Evolutionary conservation across 495 filamentous ascomycete species (phyloP).

Genomic region (Schizothecium vesticola): DNA sequence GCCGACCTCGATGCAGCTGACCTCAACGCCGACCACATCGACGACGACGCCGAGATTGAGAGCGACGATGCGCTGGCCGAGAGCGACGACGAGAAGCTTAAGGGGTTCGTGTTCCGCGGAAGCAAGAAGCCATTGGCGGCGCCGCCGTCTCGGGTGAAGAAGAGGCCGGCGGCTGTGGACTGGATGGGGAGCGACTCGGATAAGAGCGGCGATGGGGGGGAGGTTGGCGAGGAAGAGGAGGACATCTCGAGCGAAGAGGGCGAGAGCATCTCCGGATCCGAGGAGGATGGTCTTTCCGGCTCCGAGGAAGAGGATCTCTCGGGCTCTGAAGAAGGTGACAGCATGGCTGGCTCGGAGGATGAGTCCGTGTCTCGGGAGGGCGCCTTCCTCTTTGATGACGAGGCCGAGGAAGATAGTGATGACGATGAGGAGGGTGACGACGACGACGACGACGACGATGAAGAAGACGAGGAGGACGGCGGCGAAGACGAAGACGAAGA

Average conservation of each 20-base stretch:
- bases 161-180: constrained; percentile 44
- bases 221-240: constrained; percentile 13
- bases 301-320: background rate
- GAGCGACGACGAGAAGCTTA: constrained; percentile 57
- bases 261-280: background rate
- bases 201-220: background rate
- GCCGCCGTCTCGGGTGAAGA: constrained; percentile 19
- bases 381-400: constrained; percentile 19
- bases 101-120: constrained; percentile 48
- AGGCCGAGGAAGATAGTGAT: constrained; percentile 32
- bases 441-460: constrained; percentile 29
- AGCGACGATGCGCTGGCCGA: constrained; percentile 58
- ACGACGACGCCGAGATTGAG: constrained; percentile 53
- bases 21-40: constrained; percentile 42
- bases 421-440: constrained; percentile 22
- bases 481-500: constrained; percentile 32
- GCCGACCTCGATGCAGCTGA: constrained; percentile 44
- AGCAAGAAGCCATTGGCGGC: constrained; percentile 41
- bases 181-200: constrained; percentile 33
- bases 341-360: constrained; percentile 30
- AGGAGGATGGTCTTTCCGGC: background rate
- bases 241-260: background rate
- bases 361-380: constrained; percentile 24
- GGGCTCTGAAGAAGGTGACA: constrained; percentile 19
- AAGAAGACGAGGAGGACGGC: constrained; percentile 39